Conservation (phyloP, 441 rosid species). For the Capsella rubella region DNA sequence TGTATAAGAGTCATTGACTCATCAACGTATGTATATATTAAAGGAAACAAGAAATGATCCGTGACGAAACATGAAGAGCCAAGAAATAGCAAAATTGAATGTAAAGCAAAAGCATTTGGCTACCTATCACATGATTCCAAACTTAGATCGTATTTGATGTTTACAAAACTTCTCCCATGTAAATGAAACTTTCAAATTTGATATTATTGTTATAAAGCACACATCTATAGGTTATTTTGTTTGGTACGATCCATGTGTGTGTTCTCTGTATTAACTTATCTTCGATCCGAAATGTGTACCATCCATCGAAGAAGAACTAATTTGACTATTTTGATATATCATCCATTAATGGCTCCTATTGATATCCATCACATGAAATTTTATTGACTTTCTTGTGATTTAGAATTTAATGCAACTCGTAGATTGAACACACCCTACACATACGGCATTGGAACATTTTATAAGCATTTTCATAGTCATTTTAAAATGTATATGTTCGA, state of each 20-base stretch:
- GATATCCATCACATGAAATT: constrained; percentile 35
- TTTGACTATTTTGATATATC: not conserved
- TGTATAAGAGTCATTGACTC: constrained; percentile 22
- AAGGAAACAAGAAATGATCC: constrained; percentile 37
- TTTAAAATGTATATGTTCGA: not conserved
- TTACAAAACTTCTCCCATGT: not conserved
- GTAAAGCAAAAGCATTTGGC: constrained; percentile 38
- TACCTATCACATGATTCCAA: constrained; percentile 43
- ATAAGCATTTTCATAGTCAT: not conserved
- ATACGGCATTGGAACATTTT: not conserved
- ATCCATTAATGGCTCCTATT: constrained; percentile 32
- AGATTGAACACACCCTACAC: constrained; percentile 16
- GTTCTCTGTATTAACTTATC: not conserved
- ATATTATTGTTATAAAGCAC: constrained; percentile 4
- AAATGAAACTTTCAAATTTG: not conserved
- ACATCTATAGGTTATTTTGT: not conserved
- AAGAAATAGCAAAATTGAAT: constrained; percentile 37
- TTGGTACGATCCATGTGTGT: not conserved
- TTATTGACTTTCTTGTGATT: constrained; percentile 19
- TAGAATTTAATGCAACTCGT: constrained; percentile 25
- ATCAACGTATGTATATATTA: not conserved
- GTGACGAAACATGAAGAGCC: constrained; percentile 31
- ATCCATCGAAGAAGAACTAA: constrained; percentile 8
- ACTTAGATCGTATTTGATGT: not conserved
- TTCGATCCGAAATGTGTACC: constrained; percentile 9